These are phyloP conservation scores for Cucurbita ficifolia DNA, from an alignment of 306 rosid genomes.

Conservation along the genomic window DNA sequence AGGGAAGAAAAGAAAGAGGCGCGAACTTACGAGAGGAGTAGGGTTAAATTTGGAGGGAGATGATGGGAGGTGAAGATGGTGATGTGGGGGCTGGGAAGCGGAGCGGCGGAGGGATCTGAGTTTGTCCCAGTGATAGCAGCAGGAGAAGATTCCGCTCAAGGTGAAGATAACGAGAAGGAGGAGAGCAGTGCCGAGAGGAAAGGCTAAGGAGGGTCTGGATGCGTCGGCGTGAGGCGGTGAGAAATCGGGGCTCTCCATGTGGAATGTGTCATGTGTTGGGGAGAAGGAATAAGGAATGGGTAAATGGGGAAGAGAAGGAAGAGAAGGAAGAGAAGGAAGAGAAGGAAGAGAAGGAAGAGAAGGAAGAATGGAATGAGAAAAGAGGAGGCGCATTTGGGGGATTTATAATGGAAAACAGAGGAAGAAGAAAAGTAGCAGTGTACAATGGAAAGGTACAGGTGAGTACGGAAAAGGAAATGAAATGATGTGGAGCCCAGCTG, in stretches of 20 bases:
- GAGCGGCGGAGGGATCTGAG: conserved; percentile 60
- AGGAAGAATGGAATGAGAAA: not conserved
- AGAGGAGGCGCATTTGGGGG: not conserved
- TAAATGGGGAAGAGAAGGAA: not conserved
- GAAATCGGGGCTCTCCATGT: conserved; percentile 56
- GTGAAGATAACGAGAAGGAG: conserved; percentile 71
- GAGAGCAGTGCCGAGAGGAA: conserved; percentile 89
- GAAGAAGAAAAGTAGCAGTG: not conserved
- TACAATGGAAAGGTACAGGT: conserved; percentile 7
- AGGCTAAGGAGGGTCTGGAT: conserved; percentile 83
- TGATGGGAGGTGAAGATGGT: conserved; percentile 18
- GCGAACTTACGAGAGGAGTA: conserved; percentile 18
- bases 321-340: not conserved
- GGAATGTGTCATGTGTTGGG: conserved; percentile 33
- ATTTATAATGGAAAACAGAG: conserved; percentile 1
- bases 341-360: not conserved
- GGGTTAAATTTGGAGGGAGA: conserved; percentile 31
- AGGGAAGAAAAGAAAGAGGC: not conserved
- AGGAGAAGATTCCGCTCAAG: conserved; percentile 90
- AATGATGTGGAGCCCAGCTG: not conserved
- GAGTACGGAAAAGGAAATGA: conserved; percentile 1
- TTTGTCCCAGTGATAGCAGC: conserved; percentile 97
- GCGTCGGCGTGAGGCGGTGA: conserved; percentile 50
- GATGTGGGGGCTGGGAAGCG: conserved; percentile 6
- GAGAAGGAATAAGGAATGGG: not conserved